phyloP scores from a whole-genome alignment of 1,284 basidiomycete genomes.

The Agroathelia rolfsii region DNA sequence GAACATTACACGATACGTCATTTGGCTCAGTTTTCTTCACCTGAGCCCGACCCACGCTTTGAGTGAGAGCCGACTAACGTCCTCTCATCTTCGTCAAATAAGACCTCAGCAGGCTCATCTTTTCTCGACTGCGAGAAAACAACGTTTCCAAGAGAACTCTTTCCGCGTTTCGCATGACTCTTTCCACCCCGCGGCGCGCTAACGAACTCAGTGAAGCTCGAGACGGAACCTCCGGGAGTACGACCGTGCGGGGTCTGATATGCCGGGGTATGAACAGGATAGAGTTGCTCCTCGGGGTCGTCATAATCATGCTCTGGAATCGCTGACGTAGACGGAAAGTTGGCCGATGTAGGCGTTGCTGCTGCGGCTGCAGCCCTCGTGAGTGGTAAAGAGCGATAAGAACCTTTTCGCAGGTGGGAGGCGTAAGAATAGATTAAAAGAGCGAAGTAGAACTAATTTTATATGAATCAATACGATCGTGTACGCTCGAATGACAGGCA shows the following conservation, averaged over 20 bases:
- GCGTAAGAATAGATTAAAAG: slow-evolving; percentile 91
- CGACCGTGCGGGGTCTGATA: slow-evolving; percentile 1
- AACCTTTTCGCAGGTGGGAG: slow-evolving; percentile 83
- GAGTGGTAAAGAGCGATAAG: slow-evolving; percentile 77
- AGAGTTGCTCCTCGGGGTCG: slow-evolving; percentile 51
- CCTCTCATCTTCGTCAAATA: slow-evolving; percentile 49
- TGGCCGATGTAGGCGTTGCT: slow-evolving; percentile 17
- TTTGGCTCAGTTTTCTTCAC: too few relatives aligned
- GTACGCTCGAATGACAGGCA: not conserved
- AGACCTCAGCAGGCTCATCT: slow-evolving; percentile 34
- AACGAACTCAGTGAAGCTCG: slow-evolving; percentile 51
- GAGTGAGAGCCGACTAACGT: not conserved
- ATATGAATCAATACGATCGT: slow-evolving; percentile 1
- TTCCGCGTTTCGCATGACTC: slow-evolving; percentile 19
- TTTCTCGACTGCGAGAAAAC: slow-evolving; percentile 15
- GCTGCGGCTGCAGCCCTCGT: slow-evolving; percentile 31
- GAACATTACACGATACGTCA: too few relatives aligned
- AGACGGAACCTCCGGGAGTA: slow-evolving; percentile 14
- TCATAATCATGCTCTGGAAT: slow-evolving; percentile 46
- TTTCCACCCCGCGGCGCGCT: slow-evolving; percentile 31
- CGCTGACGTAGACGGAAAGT: slow-evolving; percentile 30
- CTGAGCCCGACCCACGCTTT: too few relatives aligned
- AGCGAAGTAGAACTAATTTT: slow-evolving; percentile 74
- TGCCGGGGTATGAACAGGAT: slow-evolving; percentile 26
- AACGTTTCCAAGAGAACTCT: slow-evolving; percentile 18